These are phyloP conservation scores for Clonostachys byssicola DNA, from an alignment of 2,329 filamentous ascomycete genomes.

Conservation along the genomic window DNA sequence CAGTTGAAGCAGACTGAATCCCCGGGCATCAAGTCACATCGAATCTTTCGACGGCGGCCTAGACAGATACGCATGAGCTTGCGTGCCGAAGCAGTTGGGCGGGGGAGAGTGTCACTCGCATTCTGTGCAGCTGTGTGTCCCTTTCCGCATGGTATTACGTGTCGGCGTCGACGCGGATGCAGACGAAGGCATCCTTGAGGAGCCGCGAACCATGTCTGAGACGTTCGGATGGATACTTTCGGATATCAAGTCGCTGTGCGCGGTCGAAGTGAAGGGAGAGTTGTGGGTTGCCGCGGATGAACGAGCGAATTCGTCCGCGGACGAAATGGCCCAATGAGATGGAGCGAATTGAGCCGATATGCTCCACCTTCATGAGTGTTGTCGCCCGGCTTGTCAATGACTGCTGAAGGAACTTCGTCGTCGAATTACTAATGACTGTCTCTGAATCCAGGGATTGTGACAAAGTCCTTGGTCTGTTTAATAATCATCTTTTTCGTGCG, in stretches of 20 bases:
- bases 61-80: not conserved
- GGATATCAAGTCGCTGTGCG: not conserved
- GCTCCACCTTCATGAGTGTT: not conserved
- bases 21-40: constrained; percentile 32
- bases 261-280: constrained; percentile 1
- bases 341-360: not conserved
- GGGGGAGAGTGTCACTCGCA: constrained; percentile 7
- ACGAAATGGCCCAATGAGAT: constrained; percentile 2
- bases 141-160: constrained; percentile 14
- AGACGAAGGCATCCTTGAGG: constrained; percentile 1
- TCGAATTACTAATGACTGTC: not conserved
- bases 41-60: constrained; percentile 42
- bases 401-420: not conserved
- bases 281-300: constrained; percentile 1
- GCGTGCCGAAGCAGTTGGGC: not conserved
- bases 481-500: not conserved
- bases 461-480: not conserved
- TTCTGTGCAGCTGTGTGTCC: constrained; percentile 16
- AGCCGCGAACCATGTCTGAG: not conserved
- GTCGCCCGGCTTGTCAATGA: not conserved
- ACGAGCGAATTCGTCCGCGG: constrained; percentile 7
- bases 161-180: constrained; percentile 1
- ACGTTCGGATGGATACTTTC: not conserved
- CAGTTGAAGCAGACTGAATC: constrained; percentile 35
- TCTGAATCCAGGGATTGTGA: not conserved